Base-by-base conservation (phyloP, 2,329 filamentous ascomycete species). In the Aureobasidium sp. region DNA sequence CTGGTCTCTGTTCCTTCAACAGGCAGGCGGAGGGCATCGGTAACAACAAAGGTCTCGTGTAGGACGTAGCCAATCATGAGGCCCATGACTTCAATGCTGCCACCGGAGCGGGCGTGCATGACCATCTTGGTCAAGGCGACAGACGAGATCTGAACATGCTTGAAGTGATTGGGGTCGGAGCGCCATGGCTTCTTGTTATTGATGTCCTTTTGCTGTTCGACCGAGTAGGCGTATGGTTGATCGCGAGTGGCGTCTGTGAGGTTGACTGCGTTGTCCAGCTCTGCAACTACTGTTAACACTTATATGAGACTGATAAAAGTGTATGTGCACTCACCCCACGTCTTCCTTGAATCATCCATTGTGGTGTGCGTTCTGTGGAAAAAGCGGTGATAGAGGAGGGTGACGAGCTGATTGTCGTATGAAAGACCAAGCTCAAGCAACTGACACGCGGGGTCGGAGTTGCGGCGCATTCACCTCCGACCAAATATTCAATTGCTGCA, bases 1-100 rank as follows among this genome's bases (percentile, higher is more conserved):
- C 94, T 84, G 2, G 94, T 99, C 78, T 99, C 94, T n/a, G 94
- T 99, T 29, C 94, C 94, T 74, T 99, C 94, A 44, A 99, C 94
- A 0, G 94, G 94, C 43, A 99, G 79, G 24, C 92, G 86, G 76
- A 97, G 94, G 29, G 92, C 91, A 72, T 99, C 94, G 1, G 92
- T 97, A 60, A 99, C 88, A 67, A 99, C 85, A 70, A 99, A 90
- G 1, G 89, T 86, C 70, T 95, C 87, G 46, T 87, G 86, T 67
- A 90, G 84, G 55, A 96, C 88, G 75, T 96, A 96, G 65, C 94
- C 94, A 72, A 96, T 89, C 94, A 99, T 99, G 69, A 99, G 76
- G 63, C 94, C 94, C 94, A 99, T 99, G 70, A 99, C 84, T 79
- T 99, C 94, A 67, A 97, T 83, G 32, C 85, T 86, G 63, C 94